Conservation (phyloP, 2,329 filamentous ascomycete species). For the Cryphonectria nitschkei region DNA sequence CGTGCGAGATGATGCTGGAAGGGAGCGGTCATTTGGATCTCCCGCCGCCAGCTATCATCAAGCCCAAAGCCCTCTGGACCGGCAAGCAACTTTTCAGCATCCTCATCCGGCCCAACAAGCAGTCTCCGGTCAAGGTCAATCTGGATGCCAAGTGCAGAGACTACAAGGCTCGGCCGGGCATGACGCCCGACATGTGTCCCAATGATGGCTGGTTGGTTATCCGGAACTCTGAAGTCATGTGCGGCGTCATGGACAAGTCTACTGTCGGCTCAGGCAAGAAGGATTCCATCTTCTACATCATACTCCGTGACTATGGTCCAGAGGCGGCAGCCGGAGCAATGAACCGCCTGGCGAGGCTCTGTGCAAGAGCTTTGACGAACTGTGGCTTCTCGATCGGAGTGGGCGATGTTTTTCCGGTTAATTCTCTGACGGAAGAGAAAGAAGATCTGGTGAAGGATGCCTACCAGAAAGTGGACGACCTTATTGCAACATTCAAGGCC, state of each 20-base stretch:
- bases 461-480: slow-evolving; percentile 78
- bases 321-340: slow-evolving; percentile 87
- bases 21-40: slow-evolving; percentile 77
- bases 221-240: slow-evolving; percentile 97
- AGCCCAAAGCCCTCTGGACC: slow-evolving; percentile 88
- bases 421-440: slow-evolving; percentile 72
- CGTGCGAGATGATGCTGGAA: slow-evolving; percentile 93
- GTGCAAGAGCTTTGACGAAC: slow-evolving; percentile 84
- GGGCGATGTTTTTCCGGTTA: slow-evolving; percentile 87
- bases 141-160: slow-evolving; percentile 90
- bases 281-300: slow-evolving; percentile 95
- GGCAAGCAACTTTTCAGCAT: slow-evolving; percentile 96
- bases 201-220: slow-evolving; percentile 92
- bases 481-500: slow-evolving; percentile 79
- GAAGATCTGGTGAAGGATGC: slow-evolving; percentile 75
- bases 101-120: slow-evolving; percentile 83
- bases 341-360: slow-evolving; percentile 91
- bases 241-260: slow-evolving; percentile 95
- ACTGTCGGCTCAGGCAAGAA: slow-evolving; percentile 98
- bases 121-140: slow-evolving; percentile 84
- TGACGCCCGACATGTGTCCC: slow-evolving; percentile 72
- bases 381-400: slow-evolving; percentile 96
- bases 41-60: slow-evolving; percentile 83
- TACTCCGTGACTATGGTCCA: slow-evolving; percentile 91
- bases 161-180: slow-evolving; percentile 65